Evolutionary conservation across 495 filamentous ascomycete genomes (phyloP).

Genomic region (Neurospora sp.): DNA sequence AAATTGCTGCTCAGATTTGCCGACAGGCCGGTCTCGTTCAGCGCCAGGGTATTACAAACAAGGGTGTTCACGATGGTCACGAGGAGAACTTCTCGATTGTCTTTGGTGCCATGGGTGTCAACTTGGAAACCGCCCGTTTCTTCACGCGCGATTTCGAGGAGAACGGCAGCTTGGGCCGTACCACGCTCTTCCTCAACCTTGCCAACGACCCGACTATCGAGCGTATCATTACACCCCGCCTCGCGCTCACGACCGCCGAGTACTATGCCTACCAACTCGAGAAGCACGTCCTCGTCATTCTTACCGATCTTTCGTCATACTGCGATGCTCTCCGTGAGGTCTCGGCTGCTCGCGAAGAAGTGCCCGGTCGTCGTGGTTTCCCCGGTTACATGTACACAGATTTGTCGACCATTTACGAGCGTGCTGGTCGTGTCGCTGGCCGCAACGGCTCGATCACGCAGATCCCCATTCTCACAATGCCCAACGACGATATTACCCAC

Average conservation of each 20-base stretch:
- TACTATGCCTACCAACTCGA: constrained; percentile 99
- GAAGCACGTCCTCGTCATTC: constrained; percentile 98
- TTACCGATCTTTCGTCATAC: constrained; percentile 96
- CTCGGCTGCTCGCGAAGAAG: constrained; percentile 96
- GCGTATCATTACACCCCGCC: constrained; percentile 98
- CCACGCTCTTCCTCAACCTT: constrained; percentile 95
- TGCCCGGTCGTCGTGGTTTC: constrained; percentile 98
- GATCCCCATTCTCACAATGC: constrained; percentile 98
- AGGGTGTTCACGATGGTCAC: constrained; percentile 92
- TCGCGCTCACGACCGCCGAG: constrained; percentile 95
- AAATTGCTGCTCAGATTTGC: constrained; percentile 97
- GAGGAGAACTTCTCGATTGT: constrained; percentile 99
- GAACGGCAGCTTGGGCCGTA: constrained; percentile 96
- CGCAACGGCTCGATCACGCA: constrained; percentile 98
- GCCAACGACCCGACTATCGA: constrained; percentile 99
- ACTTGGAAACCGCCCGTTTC: constrained; percentile 97
- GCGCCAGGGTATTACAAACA: constrained; percentile 63
- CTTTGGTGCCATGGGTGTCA: constrained; percentile 99
- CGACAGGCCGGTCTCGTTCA: constrained; percentile 89
- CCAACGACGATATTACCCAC: constrained; percentile 99
- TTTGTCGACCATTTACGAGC: constrained; percentile 99
- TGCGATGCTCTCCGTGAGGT: constrained; percentile 98
- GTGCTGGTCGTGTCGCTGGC: constrained; percentile 94
- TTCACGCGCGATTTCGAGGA: constrained; percentile 99
- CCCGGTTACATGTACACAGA: constrained; percentile 99